phyloP scores from a whole-genome alignment of 176 grass and related monocot genomes.

The Oryza meridionalis region DNA sequence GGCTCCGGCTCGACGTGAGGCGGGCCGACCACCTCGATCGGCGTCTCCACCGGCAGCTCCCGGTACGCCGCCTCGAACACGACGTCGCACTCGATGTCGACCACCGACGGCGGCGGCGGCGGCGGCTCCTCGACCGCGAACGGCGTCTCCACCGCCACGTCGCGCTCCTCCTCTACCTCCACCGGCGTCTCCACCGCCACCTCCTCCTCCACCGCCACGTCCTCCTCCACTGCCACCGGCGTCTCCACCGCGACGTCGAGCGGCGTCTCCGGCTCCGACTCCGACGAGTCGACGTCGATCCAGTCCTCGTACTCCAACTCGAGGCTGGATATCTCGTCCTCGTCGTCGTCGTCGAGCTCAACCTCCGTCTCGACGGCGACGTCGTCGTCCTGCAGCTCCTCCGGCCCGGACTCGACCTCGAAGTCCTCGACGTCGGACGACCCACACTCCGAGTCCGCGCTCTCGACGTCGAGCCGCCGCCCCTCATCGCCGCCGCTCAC shows the following conservation, averaged over 20 bases:
- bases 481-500: neutral
- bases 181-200: neutral
- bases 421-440: neutral
- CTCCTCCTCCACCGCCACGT: constrained; percentile 23
- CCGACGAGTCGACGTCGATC: constrained; percentile 33
- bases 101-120: neutral
- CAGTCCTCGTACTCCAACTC: constrained; percentile 43
- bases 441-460: neutral
- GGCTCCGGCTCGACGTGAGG: constrained; percentile 13
- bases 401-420: neutral
- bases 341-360: constrained; percentile 18
- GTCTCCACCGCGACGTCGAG: constrained; percentile 9
- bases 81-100: constrained; percentile 60
- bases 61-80: constrained; percentile 37
- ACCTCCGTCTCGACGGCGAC: constrained; percentile 34
- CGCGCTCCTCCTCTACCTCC: neutral
- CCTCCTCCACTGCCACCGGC: constrained; percentile 1
- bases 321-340: neutral
- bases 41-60: constrained; percentile 47
- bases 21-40: constrained; percentile 36
- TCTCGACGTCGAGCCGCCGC: constrained; percentile 31
- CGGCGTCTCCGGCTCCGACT: constrained; percentile 16
- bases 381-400: neutral
- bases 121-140: constrained; percentile 10
- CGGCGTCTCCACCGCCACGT: constrained; percentile 10